Conservation (phyloP, 163 green algal genomes). For the Scenedesmus sp. region DNA sequence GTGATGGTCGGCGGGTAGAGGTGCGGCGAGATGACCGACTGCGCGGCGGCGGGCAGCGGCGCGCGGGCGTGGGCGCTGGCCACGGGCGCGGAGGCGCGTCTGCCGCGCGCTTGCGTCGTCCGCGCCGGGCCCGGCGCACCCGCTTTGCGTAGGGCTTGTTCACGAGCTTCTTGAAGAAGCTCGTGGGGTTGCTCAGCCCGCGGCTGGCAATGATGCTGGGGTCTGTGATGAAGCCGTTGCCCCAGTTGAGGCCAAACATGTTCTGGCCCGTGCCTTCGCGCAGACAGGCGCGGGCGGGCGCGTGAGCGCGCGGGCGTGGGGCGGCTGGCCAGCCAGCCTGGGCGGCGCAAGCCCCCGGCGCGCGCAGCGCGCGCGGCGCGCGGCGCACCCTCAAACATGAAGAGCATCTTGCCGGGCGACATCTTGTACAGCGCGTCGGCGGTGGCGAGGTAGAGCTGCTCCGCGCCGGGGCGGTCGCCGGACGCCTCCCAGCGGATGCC, state of each 20-base stretch:
- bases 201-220: not conserved
- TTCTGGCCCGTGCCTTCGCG: conserved; percentile 43
- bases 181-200: conserved; percentile 21
- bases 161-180: conserved; percentile 30
- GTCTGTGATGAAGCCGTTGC: conserved; percentile 46
- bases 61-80: too few relatives aligned
- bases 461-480: conserved; percentile 4
- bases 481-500: conserved; percentile 22
- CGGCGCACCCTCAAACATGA: conserved; percentile 42
- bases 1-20: conserved; percentile 47
- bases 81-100: too few relatives aligned
- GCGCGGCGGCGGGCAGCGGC: too few relatives aligned
- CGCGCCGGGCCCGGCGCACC: not conserved
- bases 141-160: conserved; percentile 2
- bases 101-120: too few relatives aligned
- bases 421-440: conserved; percentile 19
- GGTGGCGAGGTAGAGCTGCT: conserved; percentile 38
- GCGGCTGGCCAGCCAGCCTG: not conserved
- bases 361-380: too few relatives aligned
- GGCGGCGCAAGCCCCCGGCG: too few relatives aligned
- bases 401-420: conserved; percentile 16
- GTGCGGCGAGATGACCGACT: conserved; percentile 43
- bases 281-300: not conserved
- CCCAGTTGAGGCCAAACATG: conserved; percentile 43
- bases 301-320: too few relatives aligned